Evolutionary conservation across 164 flowering plant species (phyloP).

Genomic region (Amborella trichopoda): DNA sequence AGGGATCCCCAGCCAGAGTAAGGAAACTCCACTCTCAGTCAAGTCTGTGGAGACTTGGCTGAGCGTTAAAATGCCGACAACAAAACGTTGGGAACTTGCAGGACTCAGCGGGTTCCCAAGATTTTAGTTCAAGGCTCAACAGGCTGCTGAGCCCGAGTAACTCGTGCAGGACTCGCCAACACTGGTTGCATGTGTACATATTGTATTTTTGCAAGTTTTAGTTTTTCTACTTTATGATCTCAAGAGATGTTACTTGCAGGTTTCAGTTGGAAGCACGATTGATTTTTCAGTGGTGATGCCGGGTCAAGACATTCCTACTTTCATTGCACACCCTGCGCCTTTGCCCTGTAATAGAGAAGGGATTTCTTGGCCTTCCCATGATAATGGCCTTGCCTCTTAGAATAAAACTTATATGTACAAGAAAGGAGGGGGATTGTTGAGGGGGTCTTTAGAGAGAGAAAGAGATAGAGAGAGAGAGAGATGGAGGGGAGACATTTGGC

Average conservation of each 20-base stretch:
- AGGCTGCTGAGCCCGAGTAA: neutral
- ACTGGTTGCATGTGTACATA: neutral
- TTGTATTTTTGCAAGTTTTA: neutral
- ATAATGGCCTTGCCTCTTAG: conserved; percentile 25
- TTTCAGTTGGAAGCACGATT: conserved; percentile 21
- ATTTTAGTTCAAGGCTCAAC: neutral
- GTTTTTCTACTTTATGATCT: neutral
- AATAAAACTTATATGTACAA: too few relatives aligned
- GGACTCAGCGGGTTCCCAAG: neutral
- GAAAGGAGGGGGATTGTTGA: too few relatives aligned
- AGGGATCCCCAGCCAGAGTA: too few relatives aligned
- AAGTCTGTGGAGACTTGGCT: too few relatives aligned
- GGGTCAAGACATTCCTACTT: conserved; percentile 61
- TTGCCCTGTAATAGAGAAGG: conserved; percentile 69
- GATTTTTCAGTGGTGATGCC: conserved; percentile 89
- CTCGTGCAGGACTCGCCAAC: neutral
- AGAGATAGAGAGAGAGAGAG: too few relatives aligned
- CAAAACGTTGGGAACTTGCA: neutral
- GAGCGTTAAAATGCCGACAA: neutral
- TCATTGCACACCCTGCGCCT: conserved; percentile 84
- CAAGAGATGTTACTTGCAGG: conserved; percentile 25
- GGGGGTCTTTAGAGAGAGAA: too few relatives aligned
- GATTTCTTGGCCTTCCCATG: conserved; percentile 56
- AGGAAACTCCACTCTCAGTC: too few relatives aligned
- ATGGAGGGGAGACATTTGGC: too few relatives aligned